phyloP scores from a whole-genome alignment of 176 grass and related monocot genomes.

The Triticum turgidum region DNA sequence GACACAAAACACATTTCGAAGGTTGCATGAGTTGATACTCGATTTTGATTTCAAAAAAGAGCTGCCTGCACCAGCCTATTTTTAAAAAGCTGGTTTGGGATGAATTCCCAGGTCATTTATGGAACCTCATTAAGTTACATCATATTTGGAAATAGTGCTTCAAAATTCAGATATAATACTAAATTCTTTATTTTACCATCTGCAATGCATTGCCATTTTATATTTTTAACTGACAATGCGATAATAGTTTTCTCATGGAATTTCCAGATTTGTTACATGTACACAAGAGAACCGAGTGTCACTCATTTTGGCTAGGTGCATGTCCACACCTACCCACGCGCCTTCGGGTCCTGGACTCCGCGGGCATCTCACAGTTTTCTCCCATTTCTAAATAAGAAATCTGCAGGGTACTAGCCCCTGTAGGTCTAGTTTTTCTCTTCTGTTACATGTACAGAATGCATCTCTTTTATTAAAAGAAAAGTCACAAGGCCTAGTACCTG shows the following conservation, averaged over 20 bases:
- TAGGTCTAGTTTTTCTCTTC: not conserved
- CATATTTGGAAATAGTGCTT: not conserved
- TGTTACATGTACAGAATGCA: not conserved
- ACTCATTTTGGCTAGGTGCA: not conserved
- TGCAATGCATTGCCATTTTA: not conserved
- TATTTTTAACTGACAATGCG: not conserved
- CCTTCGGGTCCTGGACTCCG: not conserved
- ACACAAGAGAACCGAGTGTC: not conserved
- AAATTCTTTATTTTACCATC: not conserved
- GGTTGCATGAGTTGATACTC: not conserved
- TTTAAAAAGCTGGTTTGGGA: slow-evolving; percentile 7
- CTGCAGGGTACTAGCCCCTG: not conserved
- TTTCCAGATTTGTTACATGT: not conserved
- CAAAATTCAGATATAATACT: not conserved
- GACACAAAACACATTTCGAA: no score
- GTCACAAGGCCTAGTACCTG: not conserved
- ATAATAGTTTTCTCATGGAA: not conserved
- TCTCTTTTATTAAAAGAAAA: not conserved
- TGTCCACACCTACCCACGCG: not conserved
- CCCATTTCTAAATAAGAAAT: not conserved
- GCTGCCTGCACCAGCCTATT: not conserved
- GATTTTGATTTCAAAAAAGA: not conserved
- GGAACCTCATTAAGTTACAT: not conserved
- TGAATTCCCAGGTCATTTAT: slow-evolving; percentile 2
- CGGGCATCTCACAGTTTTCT: not conserved